Evolutionary conservation across 179 eudicot genomes (phyloP).

Genomic region (Carnegiea gigantea): DNA sequence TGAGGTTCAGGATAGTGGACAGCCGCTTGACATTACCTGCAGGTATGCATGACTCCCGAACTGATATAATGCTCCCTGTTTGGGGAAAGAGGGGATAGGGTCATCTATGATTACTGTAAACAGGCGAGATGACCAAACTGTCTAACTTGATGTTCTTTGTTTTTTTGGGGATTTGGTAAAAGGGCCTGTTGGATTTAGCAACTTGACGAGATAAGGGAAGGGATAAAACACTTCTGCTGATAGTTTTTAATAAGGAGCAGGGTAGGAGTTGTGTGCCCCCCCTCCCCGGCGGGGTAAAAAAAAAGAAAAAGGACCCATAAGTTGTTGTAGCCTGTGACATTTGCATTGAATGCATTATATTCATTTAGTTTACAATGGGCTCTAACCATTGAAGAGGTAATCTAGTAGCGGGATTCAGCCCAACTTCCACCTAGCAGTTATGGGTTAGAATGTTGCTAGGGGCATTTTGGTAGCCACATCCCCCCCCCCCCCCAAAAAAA

Average conservation of each 20-base stretch:
- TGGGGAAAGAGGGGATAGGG: neutral
- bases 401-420: neutral
- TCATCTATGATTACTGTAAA: neutral
- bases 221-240: neutral
- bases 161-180: neutral
- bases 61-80: neutral
- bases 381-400: neutral
- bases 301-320: neutral
- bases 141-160: neutral
- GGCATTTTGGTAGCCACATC: neutral
- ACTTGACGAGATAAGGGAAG: neutral
- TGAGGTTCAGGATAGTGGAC: conserved; percentile 49
- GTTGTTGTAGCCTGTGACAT: neutral
- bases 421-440: neutral
- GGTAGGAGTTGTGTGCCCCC: neutral
- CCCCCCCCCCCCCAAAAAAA: no score
- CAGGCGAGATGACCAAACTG: neutral
- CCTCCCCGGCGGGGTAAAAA: neutral
- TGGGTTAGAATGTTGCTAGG: neutral
- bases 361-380: neutral
- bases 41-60: conserved; percentile 43
- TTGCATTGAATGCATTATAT: neutral
- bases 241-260: neutral
- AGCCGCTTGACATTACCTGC: conserved; percentile 41
- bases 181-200: neutral